Base-by-base conservation (phyloP, 176 grass and related monocot species). In the Triticum urartu region DNA sequence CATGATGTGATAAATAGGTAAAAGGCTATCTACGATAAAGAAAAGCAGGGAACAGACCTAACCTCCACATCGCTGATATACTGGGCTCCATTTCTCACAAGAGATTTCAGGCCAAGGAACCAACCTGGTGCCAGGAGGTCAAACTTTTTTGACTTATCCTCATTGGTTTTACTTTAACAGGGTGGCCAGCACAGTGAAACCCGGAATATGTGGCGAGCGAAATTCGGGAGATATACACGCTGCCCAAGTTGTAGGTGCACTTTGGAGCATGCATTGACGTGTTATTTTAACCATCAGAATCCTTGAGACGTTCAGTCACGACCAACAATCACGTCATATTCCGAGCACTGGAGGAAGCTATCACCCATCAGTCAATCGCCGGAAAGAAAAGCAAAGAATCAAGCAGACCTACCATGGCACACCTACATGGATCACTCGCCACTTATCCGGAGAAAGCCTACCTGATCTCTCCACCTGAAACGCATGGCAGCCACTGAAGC, bases 41-140 rank as follows among this genome's bases (percentile, higher is more conserved):
- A 80, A 68, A 91, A 66, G 81, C 35, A 75, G 81, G 75, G 81
- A 68, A 25, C 81, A 84, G 38, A 76, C 85, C 89, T 80, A 84
- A 87, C 89, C 62, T 71, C 59, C 72, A 25, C 68, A 84, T 83
- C 76, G 72, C 22, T 66, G 11, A 15, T 56, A 67, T 56, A 28
- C 14, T 59, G 61, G 75, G 22, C 56, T 68, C 70, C 52, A 8
- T 32, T 61, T 80, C 35, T 24, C 35, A 13, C 18, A 5, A 40
- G 75, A 84, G 34, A 84, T 84, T 84, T 67, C 47, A 22, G 81
- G 73, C 81, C 76, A 50, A 87, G 62, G 68, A 87, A 87, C 45
- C 73, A 87, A 87, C 60, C 74, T 84, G 89, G 66, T 45, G 21
- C 34, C 75, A 11, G 48, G 68, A 83, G 60, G 75, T 91, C 80